Conservation (phyloP, 169 alveolate species). For the Plasmodium gaboni region DNA sequence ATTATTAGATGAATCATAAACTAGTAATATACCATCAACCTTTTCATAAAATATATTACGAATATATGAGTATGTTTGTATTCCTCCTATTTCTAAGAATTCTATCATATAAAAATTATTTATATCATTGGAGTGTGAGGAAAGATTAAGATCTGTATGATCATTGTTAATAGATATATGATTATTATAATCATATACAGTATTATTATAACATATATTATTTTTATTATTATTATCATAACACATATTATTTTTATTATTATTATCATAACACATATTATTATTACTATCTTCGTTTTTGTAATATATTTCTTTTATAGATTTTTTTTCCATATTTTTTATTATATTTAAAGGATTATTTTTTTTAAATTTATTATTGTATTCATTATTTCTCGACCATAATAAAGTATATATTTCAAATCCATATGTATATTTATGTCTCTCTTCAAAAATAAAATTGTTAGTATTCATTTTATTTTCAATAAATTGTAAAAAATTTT, state of each 20-base stretch:
- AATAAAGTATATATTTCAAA: slow-evolving; percentile 53
- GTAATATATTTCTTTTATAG: no score
- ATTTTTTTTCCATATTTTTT: background rate
- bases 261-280: background rate
- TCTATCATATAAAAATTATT: slow-evolving; percentile 28
- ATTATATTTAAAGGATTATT: slow-evolving; percentile 49
- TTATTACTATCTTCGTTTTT: no score
- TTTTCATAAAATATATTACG: slow-evolving; percentile 72
- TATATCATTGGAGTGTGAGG: background rate
- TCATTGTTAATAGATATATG: background rate
- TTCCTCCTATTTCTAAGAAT: slow-evolving; percentile 73
- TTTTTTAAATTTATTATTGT: slow-evolving; percentile 56
- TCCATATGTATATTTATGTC: slow-evolving; percentile 69
- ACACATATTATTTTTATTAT: background rate
- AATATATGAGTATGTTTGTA: slow-evolving; percentile 51
- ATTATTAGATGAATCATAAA: slow-evolving; percentile 67
- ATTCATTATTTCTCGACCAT: slow-evolving; percentile 48
- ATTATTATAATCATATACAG: no score
- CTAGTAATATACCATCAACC: slow-evolving; percentile 60
- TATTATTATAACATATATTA: background rate
- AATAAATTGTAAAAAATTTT: slow-evolving; percentile 47
- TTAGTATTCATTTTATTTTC: slow-evolving; percentile 49
- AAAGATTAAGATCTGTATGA: background rate
- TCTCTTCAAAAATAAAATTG: slow-evolving; percentile 33
- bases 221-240: background rate